Base-by-base conservation (phyloP, 2,329 filamentous ascomycete species). In the Pochonia chlamydosporia region DNA sequence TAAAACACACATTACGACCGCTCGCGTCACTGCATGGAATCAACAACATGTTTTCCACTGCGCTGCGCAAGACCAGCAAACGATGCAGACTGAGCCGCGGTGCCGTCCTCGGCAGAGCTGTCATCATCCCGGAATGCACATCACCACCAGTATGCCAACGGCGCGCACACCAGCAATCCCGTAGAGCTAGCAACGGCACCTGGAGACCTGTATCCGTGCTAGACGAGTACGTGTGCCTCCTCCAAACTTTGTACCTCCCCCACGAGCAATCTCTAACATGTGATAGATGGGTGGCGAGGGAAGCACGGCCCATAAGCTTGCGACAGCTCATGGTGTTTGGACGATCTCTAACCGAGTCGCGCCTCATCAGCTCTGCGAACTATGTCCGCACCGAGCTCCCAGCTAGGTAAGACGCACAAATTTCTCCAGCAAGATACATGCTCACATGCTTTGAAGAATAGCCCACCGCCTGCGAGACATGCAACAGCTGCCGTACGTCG, bases 251-350 rank as follows among this genome's bases (percentile, higher is more conserved):
- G 13, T 11, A 28, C 23, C 40, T 26, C 26, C 44, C 18, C 26
- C 41, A 30, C n/a, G 21, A 21, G 11, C 26, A n/a, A 31, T 37
- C 44, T 39, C 54, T 55, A 40, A 52, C 44, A 10, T 3, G 43
- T 45, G 11, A 7, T 30, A 95, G 90, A 75, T 97, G 91, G 90
- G 92, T 96, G 44, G 85, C 87, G 53, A 88, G 86, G 60, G 89
- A 96, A 64, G 91, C 91, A 42, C 81, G 90, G 44, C 93, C 93
- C n/a, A 96, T 99, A 63, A 96, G 89, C 70, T 73, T 99, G 59
- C 87, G 93, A 49, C 93, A 97, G 69, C 79, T 99, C 59, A 97
- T 95, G 71, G 95, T 97, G 60, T 99, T 97, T 68, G 93, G 93
- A 25, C 85, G 93, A 41, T 95, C 91, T 20, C 72, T 99, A 63